Conservation (phyloP, 2,329 filamentous ascomycete genomes). For the Cylindrodendrum hubeiense region DNA sequence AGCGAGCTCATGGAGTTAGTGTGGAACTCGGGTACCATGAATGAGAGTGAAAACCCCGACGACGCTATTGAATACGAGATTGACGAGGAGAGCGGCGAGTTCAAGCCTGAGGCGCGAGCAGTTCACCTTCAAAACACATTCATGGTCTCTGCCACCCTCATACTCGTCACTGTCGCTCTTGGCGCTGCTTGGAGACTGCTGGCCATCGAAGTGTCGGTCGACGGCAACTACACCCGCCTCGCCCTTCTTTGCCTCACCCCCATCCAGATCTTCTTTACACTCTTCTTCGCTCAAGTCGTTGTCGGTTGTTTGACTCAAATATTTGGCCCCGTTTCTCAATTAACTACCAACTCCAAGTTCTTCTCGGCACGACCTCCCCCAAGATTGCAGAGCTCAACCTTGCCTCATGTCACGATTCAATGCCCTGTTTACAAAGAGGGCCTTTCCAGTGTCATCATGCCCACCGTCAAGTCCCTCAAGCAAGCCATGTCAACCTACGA, state of each 20-base stretch:
- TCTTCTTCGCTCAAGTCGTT: conserved; percentile 86
- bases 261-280: conserved; percentile 82
- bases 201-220: conserved; percentile 75
- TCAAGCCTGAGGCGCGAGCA: conserved; percentile 73
- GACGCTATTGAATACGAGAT: conserved; percentile 66
- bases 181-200: conserved; percentile 79
- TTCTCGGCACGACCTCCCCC: conserved; percentile 80
- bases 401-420: conserved; percentile 85
- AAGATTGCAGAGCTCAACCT: conserved; percentile 65
- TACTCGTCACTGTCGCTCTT: conserved; percentile 73
- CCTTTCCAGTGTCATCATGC: conserved; percentile 78
- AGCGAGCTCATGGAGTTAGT: conserved; percentile 82
- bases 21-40: conserved; percentile 72
- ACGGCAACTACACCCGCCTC: conserved; percentile 72
- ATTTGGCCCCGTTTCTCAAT: conserved; percentile 80
- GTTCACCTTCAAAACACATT: conserved; percentile 78
- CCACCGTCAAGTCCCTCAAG: conserved; percentile 83
- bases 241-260: conserved; percentile 76
- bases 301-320: conserved; percentile 81
- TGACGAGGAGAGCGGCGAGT: conserved; percentile 78
- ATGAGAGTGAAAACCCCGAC: conserved; percentile 61
- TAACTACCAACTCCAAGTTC: conserved; percentile 83
- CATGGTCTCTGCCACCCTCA: conserved; percentile 75
- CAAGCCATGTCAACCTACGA: conserved; percentile 83
- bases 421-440: conserved; percentile 92